Base-by-base conservation (phyloP, 2,329 filamentous ascomycete genomes). In the Neocatenulostroma microsporum region DNA sequence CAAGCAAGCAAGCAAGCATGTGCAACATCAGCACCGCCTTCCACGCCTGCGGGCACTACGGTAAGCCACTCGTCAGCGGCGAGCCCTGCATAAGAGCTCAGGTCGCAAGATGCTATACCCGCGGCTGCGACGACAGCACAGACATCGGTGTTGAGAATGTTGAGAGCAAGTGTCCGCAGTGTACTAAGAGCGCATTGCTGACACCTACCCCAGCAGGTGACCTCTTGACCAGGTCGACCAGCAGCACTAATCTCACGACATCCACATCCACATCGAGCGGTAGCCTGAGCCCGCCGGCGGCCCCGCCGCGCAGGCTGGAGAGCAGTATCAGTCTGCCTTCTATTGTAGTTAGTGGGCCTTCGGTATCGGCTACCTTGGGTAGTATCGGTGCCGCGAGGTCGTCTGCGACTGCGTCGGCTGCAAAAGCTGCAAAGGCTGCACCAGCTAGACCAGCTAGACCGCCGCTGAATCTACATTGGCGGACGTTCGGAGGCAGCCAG, bases 1-100 rank as follows among this genome's bases (percentile, higher is more conserved):
- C n/a, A n/a, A n/a, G n/a, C n/a, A n/a, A n/a, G n/a, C n/a, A n/a
- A n/a, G n/a, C n/a, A n/a, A 30, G 20, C 8, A 46, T 47, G 44
- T 42, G 41, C 34, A 36, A 30, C 29, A 34, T 30, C 24, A 36
- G 21, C 23, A 40, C 39, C 13, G 35, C 39, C 20, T 38, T 41
- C 33, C 35, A 46, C 24, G 5, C 30, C 33, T 49, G 46, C 40
- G 20, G 25, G 11, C 36, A 38, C 35, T 40, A 37, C 18, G 46
- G 41, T 12, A 11, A n/a, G 10, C n/a, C 28, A 7, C 14, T 5
- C 1, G 15, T 42, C 8, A 19, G 30, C 17, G 35, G 36, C 21
- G 44, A 40, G 10, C 36, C 26, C 10, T 47, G 45, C 24, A 34
- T 44, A 8, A 39, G 45, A 15, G 40, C 44, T 4, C 12, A 19